Percentiles rank a stretch among this genome's conserved stretches.
Conservation (phyloP, 179 eudicot species). For the Actinidia polygama region DNA sequence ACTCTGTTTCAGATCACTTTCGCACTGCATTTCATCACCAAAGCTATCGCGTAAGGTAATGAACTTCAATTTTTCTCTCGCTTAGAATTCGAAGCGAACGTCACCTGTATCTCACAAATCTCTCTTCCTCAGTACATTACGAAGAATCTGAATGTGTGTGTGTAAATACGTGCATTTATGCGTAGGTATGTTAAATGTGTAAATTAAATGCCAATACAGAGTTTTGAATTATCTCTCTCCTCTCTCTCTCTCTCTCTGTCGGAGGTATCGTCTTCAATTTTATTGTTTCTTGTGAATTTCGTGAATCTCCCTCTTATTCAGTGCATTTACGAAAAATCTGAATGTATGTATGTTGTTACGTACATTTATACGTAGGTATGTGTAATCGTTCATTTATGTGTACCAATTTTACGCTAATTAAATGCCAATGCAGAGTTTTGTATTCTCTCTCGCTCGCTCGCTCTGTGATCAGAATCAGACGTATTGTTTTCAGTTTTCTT, state of each 20-base stretch:
- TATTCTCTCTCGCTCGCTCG: not conserved
- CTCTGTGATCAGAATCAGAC: no score
- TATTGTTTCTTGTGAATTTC: no score
- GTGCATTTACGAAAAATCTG: not conserved
- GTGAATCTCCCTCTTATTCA: not conserved
- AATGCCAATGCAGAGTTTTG: not conserved
- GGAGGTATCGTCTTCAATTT: not conserved
- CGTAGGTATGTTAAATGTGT: no score
- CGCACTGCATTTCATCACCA: not conserved
- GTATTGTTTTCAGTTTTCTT: no score
- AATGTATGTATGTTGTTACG: not conserved
- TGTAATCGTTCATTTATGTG: not conserved
- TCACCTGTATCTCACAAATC: not conserved
- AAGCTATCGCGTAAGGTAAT: slow-evolving; percentile 11
- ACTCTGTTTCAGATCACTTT: not conserved
- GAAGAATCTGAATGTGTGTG: not conserved
- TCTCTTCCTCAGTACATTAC: not conserved
- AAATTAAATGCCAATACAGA: no score
- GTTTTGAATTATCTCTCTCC: no score
- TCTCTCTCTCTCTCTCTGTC: no score
- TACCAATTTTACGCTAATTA: not conserved
- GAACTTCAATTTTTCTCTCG: not conserved
- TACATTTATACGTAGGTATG: not conserved
- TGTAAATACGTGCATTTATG: not conserved
- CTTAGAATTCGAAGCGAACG: not conserved